Evolutionary conservation across 2,329 filamentous ascomycete species (phyloP).

Genomic region (Lasiodiplodia theobromae): DNA sequence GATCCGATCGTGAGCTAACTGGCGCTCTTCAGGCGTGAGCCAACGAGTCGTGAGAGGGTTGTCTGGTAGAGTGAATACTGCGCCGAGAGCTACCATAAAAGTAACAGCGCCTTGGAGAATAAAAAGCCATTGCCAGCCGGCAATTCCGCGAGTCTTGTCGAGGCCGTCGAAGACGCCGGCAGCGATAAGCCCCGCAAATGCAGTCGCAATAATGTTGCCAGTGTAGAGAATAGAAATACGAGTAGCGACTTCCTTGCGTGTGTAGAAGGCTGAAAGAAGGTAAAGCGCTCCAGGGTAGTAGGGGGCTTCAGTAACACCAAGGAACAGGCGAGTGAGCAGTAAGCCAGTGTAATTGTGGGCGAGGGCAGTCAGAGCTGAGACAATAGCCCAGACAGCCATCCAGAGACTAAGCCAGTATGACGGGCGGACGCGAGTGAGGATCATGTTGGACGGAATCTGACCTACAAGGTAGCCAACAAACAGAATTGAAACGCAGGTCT

Average conservation of each 20-base stretch:
- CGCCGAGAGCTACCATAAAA: constrained; percentile 36
- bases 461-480: constrained; percentile 53
- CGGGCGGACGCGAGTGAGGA: constrained; percentile 41
- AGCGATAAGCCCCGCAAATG: constrained; percentile 52
- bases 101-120: constrained; percentile 18
- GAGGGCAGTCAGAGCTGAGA: constrained; percentile 47
- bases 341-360: constrained; percentile 47
- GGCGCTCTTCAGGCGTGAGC: constrained; percentile 56
- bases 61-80: constrained; percentile 40
- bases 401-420: constrained; percentile 32
- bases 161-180: constrained; percentile 40
- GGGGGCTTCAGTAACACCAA: constrained; percentile 47
- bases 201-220: constrained; percentile 48
- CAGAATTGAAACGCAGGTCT: constrained; percentile 66
- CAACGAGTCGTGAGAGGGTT: constrained; percentile 52
- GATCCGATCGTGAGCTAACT: constrained; percentile 47
- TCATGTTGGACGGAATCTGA: constrained; percentile 52
- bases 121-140: constrained; percentile 10
- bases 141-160: constrained; percentile 36
- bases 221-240: constrained; percentile 49
- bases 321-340: constrained; percentile 46
- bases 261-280: constrained; percentile 47
- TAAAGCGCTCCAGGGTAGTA: constrained; percentile 45
- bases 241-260: constrained; percentile 46
- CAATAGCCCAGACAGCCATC: constrained; percentile 50